Evolutionary conservation across 2,329 filamentous ascomycete species (phyloP), one percentile per base, ranked within the genome.

Genomic region (Pseudocercospora fijiensis): DNA sequence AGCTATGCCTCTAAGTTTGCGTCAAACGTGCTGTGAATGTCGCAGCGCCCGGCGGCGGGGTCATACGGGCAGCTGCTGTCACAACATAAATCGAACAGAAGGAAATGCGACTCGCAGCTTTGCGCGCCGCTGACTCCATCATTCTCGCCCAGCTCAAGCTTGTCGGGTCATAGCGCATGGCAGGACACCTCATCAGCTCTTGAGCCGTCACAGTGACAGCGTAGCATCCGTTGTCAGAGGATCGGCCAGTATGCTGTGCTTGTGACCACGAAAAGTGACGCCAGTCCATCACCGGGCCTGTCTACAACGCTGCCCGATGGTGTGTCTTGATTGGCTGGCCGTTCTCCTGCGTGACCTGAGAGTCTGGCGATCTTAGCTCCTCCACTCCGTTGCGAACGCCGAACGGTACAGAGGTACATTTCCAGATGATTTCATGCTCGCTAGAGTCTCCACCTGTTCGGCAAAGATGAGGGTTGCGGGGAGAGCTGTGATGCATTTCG

Each of bases 1-100:
- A 64, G 60, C 45, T 69, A 67, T 33, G 62, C 57, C 56, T 61
- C 58, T 20, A 62, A 37, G 37, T 53, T 41, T 22, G 18, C 45
- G 22, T 49, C 45, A 13, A 49, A 49, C 13, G 18, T 49, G 45
- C 45, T 41, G 18, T 41, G 8, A 41, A 16, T 37, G 13, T 37
- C n/a, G 33, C 33, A 37, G 33, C 33, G 33, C 33, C 16, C 33
- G 33, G 33, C 33, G n/a, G 13, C 33, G 33, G n/a, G 33, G 33
- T 37, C 33, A 37, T 11, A 18, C 22, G 22, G 45, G 11, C 18
- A 20, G 45, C 45, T 24, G 11, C 11, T 16, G 5, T 49, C 45
- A 49, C 45, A 49, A 49, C 45, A 49, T 49, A 37, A 37, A 16
- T 37, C 33, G 33, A 37, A 37, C 33, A n/a, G 13, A 37, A 37